Evolutionary conservation across 257 asterid species (phyloP), one percentile per base, ranked within the genome.

Genomic region (Ophiorrhiza pumila): DNA sequence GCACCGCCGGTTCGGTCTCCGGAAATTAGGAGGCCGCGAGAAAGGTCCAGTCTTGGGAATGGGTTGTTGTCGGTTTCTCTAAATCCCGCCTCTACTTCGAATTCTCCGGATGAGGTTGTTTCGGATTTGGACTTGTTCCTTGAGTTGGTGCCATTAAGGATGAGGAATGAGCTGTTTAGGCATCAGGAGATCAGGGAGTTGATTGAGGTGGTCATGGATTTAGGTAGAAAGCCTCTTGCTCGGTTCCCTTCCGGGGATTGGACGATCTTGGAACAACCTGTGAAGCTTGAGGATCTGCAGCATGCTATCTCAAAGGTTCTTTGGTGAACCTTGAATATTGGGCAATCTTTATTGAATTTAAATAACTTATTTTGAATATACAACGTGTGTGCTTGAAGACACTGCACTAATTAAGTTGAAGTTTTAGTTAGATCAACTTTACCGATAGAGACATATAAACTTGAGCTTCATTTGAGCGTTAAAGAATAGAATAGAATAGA

Each of bases 201-300:
- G 65, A 83, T 94, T 79, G 99, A 94, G 90, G 91, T 94, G 68
- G 98, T 94, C 27, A 88, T 94, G 99, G 99, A 94, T 86, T 88
- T 94, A 86, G 97, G 99, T 27, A 88, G 99, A 76, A 90, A 88
- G 71, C 97, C 99, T 1, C 85, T 94, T 35, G 99, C 99, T 46
- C 89, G 99, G 42, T 94, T 94, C 75, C 99, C 99, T 23, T 79
- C 89, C 0, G 99, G 98, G 3, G 99, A 91, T 84, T 90, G 97
- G 90, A 82, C 86, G 78, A 86, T 94, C 71, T 90, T 96, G 2
- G 96, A 91, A 50, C 85, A 83, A 60, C 74, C 88, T 12, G 99
- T 94, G 74, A 82, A 72, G 86, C 85, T 81, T 56, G 99, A 94
- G 76, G 98, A 94, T 82, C 91, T 91, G 1, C 71, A 57, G 50